These are phyloP conservation scores for Pythium periplocum DNA, from an alignment of 352 stramenopile species.

Conservation along the genomic window DNA sequence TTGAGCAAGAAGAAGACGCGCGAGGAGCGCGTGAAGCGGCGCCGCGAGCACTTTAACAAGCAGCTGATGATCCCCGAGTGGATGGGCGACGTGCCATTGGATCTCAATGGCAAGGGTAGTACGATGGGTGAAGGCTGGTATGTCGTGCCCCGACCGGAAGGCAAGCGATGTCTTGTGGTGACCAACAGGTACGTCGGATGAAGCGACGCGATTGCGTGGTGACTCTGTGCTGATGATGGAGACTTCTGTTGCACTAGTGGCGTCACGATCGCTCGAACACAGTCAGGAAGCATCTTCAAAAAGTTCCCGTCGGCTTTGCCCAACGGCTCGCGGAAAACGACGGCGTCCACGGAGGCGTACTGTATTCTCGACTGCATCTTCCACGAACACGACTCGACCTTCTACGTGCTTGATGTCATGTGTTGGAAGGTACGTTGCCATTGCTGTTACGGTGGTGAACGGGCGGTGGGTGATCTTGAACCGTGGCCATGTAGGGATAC, in stretches of 20 bases:
- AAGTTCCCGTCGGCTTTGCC: slow-evolving; percentile 83
- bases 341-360: slow-evolving; percentile 60
- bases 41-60: slow-evolving; percentile 65
- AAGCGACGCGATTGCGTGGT: background rate
- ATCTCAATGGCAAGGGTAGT: slow-evolving; percentile 78
- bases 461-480: too few relatives aligned
- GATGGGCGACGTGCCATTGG: slow-evolving; percentile 80
- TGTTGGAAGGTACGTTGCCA: slow-evolving; percentile 82
- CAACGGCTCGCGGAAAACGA: slow-evolving; percentile 78
- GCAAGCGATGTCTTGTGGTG: slow-evolving; percentile 88
- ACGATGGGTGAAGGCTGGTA: slow-evolving; percentile 81
- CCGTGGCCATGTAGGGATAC: slow-evolving; percentile 42
- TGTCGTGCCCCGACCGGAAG: slow-evolving; percentile 87
- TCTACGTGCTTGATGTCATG: slow-evolving; percentile 92
- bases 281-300: slow-evolving; percentile 75
- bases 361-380: slow-evolving; percentile 92
- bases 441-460: background rate
- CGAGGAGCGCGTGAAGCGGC: slow-evolving; percentile 72
- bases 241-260: slow-evolving; percentile 32
- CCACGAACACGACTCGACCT: slow-evolving; percentile 83
- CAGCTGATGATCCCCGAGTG: slow-evolving; percentile 89
- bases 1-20: slow-evolving; percentile 54
- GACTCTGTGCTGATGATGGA: slow-evolving; percentile 1
- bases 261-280: slow-evolving; percentile 70
- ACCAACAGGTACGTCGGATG: slow-evolving; percentile 55